phyloP scores from a whole-genome alignment of 2,329 filamentous ascomycete genomes.

The Decorospora gaudefroyi region DNA sequence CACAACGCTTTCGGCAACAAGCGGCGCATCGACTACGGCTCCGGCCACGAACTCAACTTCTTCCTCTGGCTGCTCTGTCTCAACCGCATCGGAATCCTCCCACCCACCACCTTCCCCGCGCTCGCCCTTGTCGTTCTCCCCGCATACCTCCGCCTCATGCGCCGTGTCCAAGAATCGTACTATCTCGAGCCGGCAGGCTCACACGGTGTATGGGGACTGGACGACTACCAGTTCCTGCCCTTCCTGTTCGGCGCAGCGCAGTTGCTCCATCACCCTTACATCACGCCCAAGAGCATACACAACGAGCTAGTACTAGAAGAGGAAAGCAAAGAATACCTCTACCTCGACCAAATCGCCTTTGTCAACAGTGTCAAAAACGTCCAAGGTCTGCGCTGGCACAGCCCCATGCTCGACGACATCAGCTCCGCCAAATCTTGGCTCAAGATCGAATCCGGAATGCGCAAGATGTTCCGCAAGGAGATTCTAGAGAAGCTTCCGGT shows the following conservation, averaged over 20 bases:
- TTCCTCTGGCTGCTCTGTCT: slow-evolving; percentile 95
- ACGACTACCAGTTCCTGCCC: slow-evolving; percentile 60
- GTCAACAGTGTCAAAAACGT: slow-evolving; percentile 97
- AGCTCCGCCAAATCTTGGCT: slow-evolving; percentile 84
- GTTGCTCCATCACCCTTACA: slow-evolving; percentile 67
- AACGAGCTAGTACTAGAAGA: slow-evolving; percentile 87
- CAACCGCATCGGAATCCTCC: slow-evolving; percentile 73
- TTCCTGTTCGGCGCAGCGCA: slow-evolving; percentile 57
- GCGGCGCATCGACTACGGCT: slow-evolving; percentile 86
- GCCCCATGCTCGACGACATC: slow-evolving; percentile 98
- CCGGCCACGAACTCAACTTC: slow-evolving; percentile 97
- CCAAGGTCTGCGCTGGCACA: slow-evolving; percentile 92
- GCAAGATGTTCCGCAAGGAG: slow-evolving; percentile 93
- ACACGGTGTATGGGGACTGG: slow-evolving; percentile 59
- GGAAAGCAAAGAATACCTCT: slow-evolving; percentile 80
- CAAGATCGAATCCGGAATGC: slow-evolving; percentile 94
- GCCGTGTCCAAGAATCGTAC: slow-evolving; percentile 84
- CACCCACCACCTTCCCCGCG: slow-evolving; percentile 68
- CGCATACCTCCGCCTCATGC: slow-evolving; percentile 85
- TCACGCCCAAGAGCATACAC: slow-evolving; percentile 69
- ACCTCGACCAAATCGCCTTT: slow-evolving; percentile 89
- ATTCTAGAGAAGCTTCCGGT: slow-evolving; percentile 92
- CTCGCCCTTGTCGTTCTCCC: slow-evolving; percentile 79
- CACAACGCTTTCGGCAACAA: slow-evolving; percentile 83
- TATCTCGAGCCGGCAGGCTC: slow-evolving; percentile 80